Conservation (phyloP, 306 rosid species). For the Adenanthera pavonina region DNA sequence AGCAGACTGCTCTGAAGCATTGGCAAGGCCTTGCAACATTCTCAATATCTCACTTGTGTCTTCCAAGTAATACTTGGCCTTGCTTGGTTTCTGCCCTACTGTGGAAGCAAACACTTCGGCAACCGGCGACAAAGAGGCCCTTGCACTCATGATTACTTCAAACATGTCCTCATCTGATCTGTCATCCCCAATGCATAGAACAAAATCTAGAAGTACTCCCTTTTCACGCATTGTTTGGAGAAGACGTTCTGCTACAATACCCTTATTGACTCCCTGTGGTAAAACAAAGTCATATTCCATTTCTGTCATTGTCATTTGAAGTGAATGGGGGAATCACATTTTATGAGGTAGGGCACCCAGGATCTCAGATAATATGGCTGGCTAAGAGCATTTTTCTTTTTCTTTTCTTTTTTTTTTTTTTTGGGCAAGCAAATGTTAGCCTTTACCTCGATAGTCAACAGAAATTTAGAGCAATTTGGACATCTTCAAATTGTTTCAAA, state of each 20-base stretch:
- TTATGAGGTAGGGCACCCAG: too few relatives aligned
- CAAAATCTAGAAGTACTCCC: conserved; percentile 73
- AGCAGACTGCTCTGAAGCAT: conserved; percentile 56
- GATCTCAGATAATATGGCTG: too few relatives aligned
- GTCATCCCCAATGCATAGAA: conserved; percentile 90
- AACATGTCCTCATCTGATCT: conserved; percentile 94
- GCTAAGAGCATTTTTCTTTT: too few relatives aligned
- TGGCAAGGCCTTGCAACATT: conserved; percentile 71
- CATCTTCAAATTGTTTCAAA: not conserved
- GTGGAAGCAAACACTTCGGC: conserved; percentile 54
- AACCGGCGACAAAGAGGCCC: conserved; percentile 1
- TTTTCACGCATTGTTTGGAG: conserved; percentile 63
- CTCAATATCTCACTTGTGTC: conserved; percentile 62
- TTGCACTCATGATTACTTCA: conserved; percentile 49
- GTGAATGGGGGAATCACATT: not conserved
- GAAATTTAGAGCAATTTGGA: not conserved
- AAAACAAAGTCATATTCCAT: not conserved
- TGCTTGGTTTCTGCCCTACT: conserved; percentile 48
- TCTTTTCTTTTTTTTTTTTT: too few relatives aligned
- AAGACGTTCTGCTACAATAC: conserved; percentile 74
- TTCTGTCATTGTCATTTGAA: not conserved
- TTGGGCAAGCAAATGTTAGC: too few relatives aligned
- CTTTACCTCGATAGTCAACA: not conserved
- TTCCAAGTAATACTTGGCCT: conserved; percentile 52
- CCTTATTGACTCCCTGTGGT: conserved; percentile 84